Conservation (phyloP, 108 stramenopile genomes). For the Epipyxis sp. region DNA sequence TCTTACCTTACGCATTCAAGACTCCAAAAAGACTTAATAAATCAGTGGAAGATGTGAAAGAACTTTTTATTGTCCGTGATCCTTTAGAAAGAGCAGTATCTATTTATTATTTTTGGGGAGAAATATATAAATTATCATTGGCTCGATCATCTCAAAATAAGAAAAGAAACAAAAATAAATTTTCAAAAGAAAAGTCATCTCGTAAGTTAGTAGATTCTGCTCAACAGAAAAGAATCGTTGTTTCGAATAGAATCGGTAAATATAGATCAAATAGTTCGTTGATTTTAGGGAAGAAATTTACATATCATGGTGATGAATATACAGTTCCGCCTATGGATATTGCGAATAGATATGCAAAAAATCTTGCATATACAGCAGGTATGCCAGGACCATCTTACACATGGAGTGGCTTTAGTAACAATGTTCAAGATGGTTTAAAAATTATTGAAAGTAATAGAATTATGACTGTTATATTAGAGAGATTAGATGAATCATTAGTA, state of each 20-base stretch:
- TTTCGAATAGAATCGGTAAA: background rate
- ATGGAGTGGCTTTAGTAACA: background rate
- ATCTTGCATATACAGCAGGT: background rate
- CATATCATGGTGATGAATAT: slow-evolving; percentile 11
- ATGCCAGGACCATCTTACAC: slow-evolving; percentile 9
- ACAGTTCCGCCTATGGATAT: slow-evolving; percentile 4
- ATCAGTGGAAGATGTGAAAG: background rate
- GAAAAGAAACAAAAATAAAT: background rate
- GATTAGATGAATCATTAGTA: slow-evolving; percentile 28
- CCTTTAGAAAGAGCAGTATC: slow-evolving; percentile 5
- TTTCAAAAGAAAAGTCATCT: background rate
- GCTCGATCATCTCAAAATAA: background rate
- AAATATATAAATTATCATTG: background rate
- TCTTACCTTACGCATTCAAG: background rate
- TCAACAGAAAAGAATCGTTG: background rate
- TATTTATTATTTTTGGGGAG: slow-evolving; percentile 31
- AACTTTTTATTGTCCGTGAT: slow-evolving; percentile 19
- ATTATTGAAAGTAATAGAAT: background rate
- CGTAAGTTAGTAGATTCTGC: background rate
- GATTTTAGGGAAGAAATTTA: background rate
- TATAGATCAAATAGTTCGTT: too few relatives aligned
- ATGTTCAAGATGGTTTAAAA: background rate
- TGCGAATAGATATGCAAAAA: background rate
- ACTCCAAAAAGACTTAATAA: background rate
- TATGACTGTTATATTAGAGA: slow-evolving; percentile 9